These are phyloP conservation scores for Debaryomyces psychrophilus DNA, from an alignment of 1,139 yeast genomes.

Conservation along the genomic window DNA sequence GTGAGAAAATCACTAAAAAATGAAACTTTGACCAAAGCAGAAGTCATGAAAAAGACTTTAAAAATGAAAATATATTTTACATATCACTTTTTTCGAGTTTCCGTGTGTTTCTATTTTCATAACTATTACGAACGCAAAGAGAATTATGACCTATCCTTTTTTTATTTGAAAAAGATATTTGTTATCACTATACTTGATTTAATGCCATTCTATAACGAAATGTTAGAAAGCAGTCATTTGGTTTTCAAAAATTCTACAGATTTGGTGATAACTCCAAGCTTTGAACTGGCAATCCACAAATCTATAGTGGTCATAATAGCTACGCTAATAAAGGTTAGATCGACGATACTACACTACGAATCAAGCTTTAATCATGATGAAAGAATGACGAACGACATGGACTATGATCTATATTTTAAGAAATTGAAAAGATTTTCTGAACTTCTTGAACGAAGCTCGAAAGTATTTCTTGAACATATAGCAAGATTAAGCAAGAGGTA, in stretches of 20 bases:
- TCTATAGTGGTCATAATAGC: slow-evolving; percentile 29
- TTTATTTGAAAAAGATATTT: slow-evolving; percentile 34
- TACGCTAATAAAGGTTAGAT: slow-evolving; percentile 25
- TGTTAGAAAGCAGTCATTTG: slow-evolving; percentile 25
- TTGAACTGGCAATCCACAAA: slow-evolving; percentile 37
- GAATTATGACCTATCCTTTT: slow-evolving; percentile 28
- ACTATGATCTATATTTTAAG: slow-evolving; percentile 17
- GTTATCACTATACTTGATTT: slow-evolving; percentile 30
- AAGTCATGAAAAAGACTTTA: slow-evolving; percentile 17
- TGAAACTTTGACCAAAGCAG: slow-evolving; percentile 8
- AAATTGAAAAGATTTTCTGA: slow-evolving; percentile 18
- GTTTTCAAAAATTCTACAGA: slow-evolving; percentile 31
- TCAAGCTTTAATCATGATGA: slow-evolving; percentile 14
- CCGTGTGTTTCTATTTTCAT: slow-evolving; percentile 37
- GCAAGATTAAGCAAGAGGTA: slow-evolving; percentile 32
- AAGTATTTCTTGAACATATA: slow-evolving; percentile 22
- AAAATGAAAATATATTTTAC: slow-evolving; percentile 28
- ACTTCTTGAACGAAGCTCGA: slow-evolving; percentile 22
- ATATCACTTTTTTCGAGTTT: slow-evolving; percentile 25
- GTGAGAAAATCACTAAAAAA: slow-evolving; percentile 14
- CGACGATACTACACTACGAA: slow-evolving; percentile 13
- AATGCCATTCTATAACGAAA: slow-evolving; percentile 36
- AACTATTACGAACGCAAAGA: slow-evolving; percentile 37
- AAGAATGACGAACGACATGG: slow-evolving; percentile 16
- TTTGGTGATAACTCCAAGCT: slow-evolving; percentile 38